Percentiles rank a stretch among this genome's conserved stretches.
phyloP scores from a whole-genome alignment of 768 basidiomycete species.

The Amylocystis lapponica region DNA sequence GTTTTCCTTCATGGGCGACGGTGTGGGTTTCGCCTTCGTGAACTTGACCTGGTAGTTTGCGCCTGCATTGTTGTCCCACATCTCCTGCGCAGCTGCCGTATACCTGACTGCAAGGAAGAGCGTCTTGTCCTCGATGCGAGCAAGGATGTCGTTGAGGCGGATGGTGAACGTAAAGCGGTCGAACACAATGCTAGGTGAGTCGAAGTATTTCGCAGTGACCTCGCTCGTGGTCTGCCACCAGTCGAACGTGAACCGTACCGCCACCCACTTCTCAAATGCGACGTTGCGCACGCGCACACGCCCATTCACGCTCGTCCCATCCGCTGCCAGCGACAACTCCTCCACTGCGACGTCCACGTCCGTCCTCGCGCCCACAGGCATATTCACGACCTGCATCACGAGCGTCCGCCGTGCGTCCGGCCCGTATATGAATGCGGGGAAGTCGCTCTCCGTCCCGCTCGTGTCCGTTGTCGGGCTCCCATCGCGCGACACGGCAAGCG shows the following conservation, averaged over 20 bases:
- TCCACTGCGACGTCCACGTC: constrained; percentile 50
- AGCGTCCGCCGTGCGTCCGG: constrained; percentile 26
- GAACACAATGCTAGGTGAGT: constrained; percentile 33
- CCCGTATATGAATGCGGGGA: constrained; percentile 64
- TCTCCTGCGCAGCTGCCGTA: constrained; percentile 61
- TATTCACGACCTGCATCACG: constrained; percentile 14
- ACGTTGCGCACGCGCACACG: constrained; percentile 77
- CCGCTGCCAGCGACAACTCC: constrained; percentile 44
- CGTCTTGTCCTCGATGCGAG: constrained; percentile 76
- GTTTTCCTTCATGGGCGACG: constrained; percentile 18
- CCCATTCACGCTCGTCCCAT: constrained; percentile 58
- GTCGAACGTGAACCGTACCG: constrained; percentile 89
- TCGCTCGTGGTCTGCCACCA: constrained; percentile 96
- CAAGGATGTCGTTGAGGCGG: constrained; percentile 71
- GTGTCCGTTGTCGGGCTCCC: constrained; percentile 85
- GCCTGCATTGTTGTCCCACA: constrained; percentile 90
- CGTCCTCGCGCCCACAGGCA: constrained; percentile 2
- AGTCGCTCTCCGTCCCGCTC: constrained; percentile 73
- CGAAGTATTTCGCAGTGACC: constrained; percentile 70
- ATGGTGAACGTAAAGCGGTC: constrained; percentile 79
- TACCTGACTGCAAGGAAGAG: constrained; percentile 77
- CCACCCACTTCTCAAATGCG: constrained; percentile 82
- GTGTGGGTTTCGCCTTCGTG: constrained; percentile 24
- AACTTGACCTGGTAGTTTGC: constrained; percentile 78
- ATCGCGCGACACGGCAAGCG: constrained; percentile 86